Base-by-base conservation (phyloP, 345 rosid genomes). In the Trapa incisa region DNA sequence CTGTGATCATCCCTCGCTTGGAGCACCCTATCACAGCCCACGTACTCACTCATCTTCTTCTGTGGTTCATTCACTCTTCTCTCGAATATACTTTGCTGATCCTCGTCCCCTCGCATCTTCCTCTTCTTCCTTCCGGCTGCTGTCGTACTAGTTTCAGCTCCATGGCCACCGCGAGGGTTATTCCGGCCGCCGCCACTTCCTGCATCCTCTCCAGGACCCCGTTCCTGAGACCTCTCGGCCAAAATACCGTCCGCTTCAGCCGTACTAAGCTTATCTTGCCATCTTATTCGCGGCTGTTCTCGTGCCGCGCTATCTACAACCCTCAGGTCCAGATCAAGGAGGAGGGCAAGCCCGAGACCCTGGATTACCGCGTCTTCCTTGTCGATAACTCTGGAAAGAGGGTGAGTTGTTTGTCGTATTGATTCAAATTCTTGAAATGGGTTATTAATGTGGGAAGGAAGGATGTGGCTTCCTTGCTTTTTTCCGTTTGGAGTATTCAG, bases 341-440 rank as follows among this genome's bases (percentile, higher is more conserved):
- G 74, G 93, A 86, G 71, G 96, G 97, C 37, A 86, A 77, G 72
- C 83, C 93, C 9, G 89, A 88, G 69, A 79, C 96, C 68, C 78
- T 91, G 16, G 97, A 91, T 67, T 88, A 88, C 79, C 81, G 97
- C 1, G 87, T 88, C 67, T 88, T 86, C 84, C 84, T 88, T 74
- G 81, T 75, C 58, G 86, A 85, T 72, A 70, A 74, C 47, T 81
- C 97, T 6, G 93, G 88, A 47, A 91, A 85, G 78, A 91, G 77
- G 93, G 97, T 86, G 4, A 47, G 15, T 37, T 13, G 1, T 61
- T n/a, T 58, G 0, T 42, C 2, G 37, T 57, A 65, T 12, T 29
- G 35, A 11, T 66, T 56, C 17, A n/a, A n/a, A 56, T 37, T n/a
- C 16, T 45, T 6, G 9, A 15, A 41, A 47, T 37, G 38, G 47